Evolutionary conservation across 202 grass and related monocot genomes (phyloP).

Genomic region (Thinopyrum obtusiflorum): DNA sequence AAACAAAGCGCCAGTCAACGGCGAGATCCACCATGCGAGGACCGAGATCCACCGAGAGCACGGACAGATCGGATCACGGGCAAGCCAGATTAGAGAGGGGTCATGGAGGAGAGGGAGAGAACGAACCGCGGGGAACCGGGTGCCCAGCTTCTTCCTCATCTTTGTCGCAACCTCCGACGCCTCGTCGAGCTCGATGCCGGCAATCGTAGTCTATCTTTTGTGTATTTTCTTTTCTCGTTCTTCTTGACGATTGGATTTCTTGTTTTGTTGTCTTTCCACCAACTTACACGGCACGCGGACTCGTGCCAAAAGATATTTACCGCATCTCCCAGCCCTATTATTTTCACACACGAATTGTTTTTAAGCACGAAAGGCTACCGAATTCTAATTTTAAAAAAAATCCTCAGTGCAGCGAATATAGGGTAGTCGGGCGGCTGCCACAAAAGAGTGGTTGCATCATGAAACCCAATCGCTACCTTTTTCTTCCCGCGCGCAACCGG

Average conservation of each 20-base stretch:
- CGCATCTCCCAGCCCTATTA: too few relatives aligned
- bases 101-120: not conserved
- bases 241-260: constrained; percentile 5
- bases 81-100: constrained; percentile 18
- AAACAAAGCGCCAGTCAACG: constrained; percentile 8
- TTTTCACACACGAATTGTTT: too few relatives aligned
- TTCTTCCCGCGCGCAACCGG: too few relatives aligned
- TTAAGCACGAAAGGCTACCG: too few relatives aligned
- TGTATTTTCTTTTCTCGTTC: not conserved
- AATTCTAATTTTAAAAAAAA: too few relatives aligned
- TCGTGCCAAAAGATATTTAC: too few relatives aligned
- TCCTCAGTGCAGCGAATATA: too few relatives aligned
- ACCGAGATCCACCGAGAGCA: constrained; percentile 10
- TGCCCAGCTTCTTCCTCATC: constrained; percentile 99
- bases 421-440: too few relatives aligned
- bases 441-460: too few relatives aligned
- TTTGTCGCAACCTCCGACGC: constrained; percentile 23
- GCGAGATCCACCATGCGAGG: constrained; percentile 23
- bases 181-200: constrained; percentile 23
- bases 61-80: constrained; percentile 33
- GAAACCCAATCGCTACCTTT: too few relatives aligned
- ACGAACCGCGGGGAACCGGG: constrained; percentile 96
- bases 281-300: not conserved
- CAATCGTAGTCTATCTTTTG: constrained; percentile 10
- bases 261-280: constrained; percentile 19